phyloP scores from a whole-genome alignment of 2,329 filamentous ascomycete genomes.

The Stachybotrys chartarum region DNA sequence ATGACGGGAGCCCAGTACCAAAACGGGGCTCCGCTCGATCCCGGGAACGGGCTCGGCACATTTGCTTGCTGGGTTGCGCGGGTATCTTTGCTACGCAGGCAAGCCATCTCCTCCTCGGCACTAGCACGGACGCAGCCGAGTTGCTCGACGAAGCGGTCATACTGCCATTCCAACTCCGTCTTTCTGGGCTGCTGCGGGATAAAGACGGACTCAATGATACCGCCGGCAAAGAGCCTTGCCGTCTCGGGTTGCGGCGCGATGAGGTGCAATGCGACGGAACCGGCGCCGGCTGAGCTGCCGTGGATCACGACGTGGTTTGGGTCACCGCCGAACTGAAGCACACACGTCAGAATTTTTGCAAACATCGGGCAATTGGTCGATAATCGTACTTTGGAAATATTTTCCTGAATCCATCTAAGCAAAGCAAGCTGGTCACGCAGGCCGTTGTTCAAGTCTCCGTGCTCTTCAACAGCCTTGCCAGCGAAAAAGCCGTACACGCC shows the following conservation, averaged over 20 bases:
- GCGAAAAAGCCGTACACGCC: background rate
- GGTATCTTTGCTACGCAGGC: slow-evolving; percentile 26
- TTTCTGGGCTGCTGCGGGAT: slow-evolving; percentile 19
- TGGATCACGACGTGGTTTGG: background rate
- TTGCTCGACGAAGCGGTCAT: slow-evolving; percentile 23
- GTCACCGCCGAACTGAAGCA: background rate
- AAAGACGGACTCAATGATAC: slow-evolving; percentile 34
- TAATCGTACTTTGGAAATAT: slow-evolving; percentile 31
- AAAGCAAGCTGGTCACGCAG: background rate
- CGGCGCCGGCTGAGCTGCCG: background rate
- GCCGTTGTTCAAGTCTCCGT: background rate
- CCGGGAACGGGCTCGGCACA: slow-evolving; percentile 27
- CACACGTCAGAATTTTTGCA: background rate
- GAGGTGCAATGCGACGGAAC: background rate
- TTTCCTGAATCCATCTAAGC: background rate
- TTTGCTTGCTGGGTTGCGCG: slow-evolving; percentile 32
- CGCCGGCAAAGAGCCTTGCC: slow-evolving; percentile 29
- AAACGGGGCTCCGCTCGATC: slow-evolving; percentile 17
- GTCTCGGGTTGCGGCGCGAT: background rate
- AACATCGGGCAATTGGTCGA: too few relatives aligned
- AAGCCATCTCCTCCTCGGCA: slow-evolving; percentile 22
- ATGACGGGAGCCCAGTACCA: slow-evolving; percentile 41
- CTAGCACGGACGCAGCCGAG: slow-evolving; percentile 20
- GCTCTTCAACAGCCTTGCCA: background rate
- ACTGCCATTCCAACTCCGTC: slow-evolving; percentile 34